Evolutionary conservation across 768 basidiomycete species (phyloP).

Genomic region (Tricholoma furcatifolium): DNA sequence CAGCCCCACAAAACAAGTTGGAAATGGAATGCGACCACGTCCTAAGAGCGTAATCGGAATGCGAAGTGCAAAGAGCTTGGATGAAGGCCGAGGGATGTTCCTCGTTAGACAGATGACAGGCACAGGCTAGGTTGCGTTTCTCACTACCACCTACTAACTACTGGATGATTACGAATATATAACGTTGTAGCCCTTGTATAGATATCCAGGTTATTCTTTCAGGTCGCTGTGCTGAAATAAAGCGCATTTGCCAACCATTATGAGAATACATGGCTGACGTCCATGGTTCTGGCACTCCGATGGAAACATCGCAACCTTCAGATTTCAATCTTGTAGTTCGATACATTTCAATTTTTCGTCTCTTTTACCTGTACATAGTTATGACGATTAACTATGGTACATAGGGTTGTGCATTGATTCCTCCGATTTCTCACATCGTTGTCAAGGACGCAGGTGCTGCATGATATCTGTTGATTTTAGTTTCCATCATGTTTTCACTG

Average conservation of each 20-base stretch:
- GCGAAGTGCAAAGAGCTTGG: constrained; percentile 56
- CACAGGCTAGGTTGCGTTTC: constrained; percentile 18
- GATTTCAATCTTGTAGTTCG: too few species aligned
- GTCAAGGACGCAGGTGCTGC: constrained; percentile 6
- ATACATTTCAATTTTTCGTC: too few species aligned
- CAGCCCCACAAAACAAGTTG: constrained; percentile 73
- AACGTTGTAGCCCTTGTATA: too few species aligned
- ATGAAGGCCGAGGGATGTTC: constrained; percentile 75
- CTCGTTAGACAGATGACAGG: constrained; percentile 81
- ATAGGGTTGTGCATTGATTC: not conserved
- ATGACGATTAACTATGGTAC: too few species aligned
- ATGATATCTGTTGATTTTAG: not conserved
- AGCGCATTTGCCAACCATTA: too few species aligned
- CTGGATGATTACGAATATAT: not conserved
- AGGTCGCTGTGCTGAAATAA: too few species aligned
- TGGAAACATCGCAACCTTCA: too few species aligned
- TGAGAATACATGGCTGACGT: too few species aligned
- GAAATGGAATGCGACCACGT: constrained; percentile 46
- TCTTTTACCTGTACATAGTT: too few species aligned
- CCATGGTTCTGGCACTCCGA: too few species aligned
- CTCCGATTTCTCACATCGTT: not conserved
- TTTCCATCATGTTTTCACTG: not conserved
- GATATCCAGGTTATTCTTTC: too few species aligned
- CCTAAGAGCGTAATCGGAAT: constrained; percentile 81
- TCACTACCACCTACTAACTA: not conserved